phyloP scores from a whole-genome alignment of 768 basidiomycete genomes.

The Clavaria fumosa region DNA sequence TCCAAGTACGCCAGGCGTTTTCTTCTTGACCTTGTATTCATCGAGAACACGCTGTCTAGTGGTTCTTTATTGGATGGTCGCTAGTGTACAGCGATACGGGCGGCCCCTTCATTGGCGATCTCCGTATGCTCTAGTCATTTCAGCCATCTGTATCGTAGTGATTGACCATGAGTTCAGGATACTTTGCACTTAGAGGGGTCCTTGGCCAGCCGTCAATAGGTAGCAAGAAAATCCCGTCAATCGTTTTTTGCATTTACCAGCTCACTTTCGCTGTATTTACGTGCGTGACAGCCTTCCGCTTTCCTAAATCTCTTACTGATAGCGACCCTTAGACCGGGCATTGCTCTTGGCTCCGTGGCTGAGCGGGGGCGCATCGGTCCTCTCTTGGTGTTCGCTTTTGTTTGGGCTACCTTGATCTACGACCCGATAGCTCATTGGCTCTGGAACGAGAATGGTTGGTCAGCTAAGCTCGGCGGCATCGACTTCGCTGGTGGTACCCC shows the following conservation, averaged over 20 bases:
- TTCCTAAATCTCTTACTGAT: constrained; percentile 8
- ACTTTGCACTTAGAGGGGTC: constrained; percentile 76
- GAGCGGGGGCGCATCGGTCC: constrained; percentile 82
- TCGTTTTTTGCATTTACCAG: constrained; percentile 77
- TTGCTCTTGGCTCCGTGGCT: constrained; percentile 85
- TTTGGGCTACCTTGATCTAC: constrained; percentile 83
- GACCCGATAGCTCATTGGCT: constrained; percentile 95
- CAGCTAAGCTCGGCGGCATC: constrained; percentile 62
- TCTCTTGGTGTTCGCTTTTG: constrained; percentile 75
- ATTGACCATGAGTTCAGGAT: constrained; percentile 25
- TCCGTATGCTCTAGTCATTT: constrained; percentile 33
- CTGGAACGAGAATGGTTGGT: constrained; percentile 76
- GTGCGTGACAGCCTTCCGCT: constrained; percentile 23
- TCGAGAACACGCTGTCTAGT: constrained; percentile 26
- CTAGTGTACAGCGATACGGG: constrained; percentile 76
- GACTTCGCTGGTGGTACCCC: constrained; percentile 95
- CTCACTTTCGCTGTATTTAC: constrained; percentile 85
- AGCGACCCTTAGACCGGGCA: constrained; percentile 42
- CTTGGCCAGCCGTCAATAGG: constrained; percentile 63
- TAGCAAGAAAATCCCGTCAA: constrained; percentile 48
- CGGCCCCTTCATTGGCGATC: constrained; percentile 66
- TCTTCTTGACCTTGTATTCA: not conserved
- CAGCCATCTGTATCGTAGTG: not conserved
- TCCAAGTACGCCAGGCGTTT: constrained; percentile 43
- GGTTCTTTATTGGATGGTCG: constrained; percentile 97